Evolutionary conservation across 805 yeast species (phyloP).

Genomic region (Starmerella asiatica): DNA sequence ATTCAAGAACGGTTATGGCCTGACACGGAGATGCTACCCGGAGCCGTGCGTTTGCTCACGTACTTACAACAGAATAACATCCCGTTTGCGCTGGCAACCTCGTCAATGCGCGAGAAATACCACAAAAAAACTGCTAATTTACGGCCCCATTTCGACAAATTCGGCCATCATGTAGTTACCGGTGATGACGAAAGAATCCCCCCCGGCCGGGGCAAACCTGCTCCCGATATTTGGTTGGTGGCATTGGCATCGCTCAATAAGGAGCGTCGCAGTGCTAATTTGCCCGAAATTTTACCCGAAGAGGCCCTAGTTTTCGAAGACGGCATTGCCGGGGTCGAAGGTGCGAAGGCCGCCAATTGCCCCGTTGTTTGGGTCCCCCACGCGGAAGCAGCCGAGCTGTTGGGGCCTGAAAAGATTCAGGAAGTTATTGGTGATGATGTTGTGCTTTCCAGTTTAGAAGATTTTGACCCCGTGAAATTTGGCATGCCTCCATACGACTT

Average conservation of each 20-base stretch:
- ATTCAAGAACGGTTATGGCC: slow-evolving; percentile 52
- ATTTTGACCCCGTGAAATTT: slow-evolving; percentile 39
- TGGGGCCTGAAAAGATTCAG: slow-evolving; percentile 38
- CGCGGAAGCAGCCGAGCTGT: slow-evolving; percentile 46
- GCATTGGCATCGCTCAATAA: slow-evolving; percentile 61
- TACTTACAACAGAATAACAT: slow-evolving; percentile 39
- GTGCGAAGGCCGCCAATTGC: slow-evolving; percentile 75
- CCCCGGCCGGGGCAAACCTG: slow-evolving; percentile 80
- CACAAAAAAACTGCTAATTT: slow-evolving; percentile 63
- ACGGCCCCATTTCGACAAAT: slow-evolving; percentile 45
- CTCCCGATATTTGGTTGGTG: slow-evolving; percentile 81
- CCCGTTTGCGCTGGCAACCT: slow-evolving; percentile 86
- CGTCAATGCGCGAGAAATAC: slow-evolving; percentile 52
- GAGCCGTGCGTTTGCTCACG: slow-evolving; percentile 58
- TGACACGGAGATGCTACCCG: slow-evolving; percentile 58
- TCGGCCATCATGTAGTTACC: slow-evolving; percentile 57
- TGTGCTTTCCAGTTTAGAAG: slow-evolving; percentile 37
- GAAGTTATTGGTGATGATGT: slow-evolving; percentile 40
- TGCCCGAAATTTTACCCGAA: slow-evolving; percentile 43
- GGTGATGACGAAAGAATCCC: slow-evolving; percentile 84
- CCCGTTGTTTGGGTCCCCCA: slow-evolving; percentile 94
- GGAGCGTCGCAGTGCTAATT: slow-evolving; percentile 33
- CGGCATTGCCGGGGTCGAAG: slow-evolving; percentile 78
- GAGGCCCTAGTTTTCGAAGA: slow-evolving; percentile 91
- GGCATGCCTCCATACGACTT: too few species aligned